Evolutionary conservation across 495 filamentous ascomycete genomes (phyloP).

Genomic region (Neurospora terricola): DNA sequence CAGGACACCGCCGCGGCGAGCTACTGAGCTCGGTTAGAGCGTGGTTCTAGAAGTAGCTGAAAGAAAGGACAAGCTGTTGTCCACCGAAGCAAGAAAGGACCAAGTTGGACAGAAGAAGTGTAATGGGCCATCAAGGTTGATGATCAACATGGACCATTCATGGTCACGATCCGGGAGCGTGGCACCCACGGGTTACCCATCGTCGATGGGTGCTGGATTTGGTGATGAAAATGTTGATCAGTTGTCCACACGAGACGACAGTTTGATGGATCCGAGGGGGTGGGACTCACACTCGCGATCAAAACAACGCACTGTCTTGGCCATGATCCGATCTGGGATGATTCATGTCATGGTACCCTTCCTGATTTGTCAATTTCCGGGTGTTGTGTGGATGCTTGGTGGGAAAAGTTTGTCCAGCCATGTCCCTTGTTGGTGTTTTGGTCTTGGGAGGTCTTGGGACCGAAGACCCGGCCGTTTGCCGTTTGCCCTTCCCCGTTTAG

Average conservation of each 20-base stretch:
- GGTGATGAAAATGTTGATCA: background rate
- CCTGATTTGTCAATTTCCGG: background rate
- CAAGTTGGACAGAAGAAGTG: background rate
- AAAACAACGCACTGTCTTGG: background rate
- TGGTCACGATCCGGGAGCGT: background rate
- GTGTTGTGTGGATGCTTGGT: background rate
- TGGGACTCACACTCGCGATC: background rate
- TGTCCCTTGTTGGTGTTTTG: background rate
- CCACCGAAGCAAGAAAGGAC: background rate
- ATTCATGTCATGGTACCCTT: background rate
- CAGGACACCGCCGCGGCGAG: background rate
- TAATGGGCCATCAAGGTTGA: background rate
- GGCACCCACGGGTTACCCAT: background rate
- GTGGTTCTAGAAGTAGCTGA: background rate
- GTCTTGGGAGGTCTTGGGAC: background rate
- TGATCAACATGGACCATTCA: background rate
- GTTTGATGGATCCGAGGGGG: background rate
- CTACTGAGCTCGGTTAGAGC: background rate
- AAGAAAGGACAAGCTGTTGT: background rate
- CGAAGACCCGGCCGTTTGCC: background rate
- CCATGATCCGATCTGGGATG: background rate
- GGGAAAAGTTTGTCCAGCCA: background rate
- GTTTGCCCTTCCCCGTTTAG: conserved; percentile 2
- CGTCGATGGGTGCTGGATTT: background rate
- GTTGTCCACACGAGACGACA: background rate